A percentile compares a stretch with the other conserved stretches of the same genome.
phyloP scores from a whole-genome alignment of 2,329 filamentous ascomycete genomes.

The Davidsoniella eucalypti region DNA sequence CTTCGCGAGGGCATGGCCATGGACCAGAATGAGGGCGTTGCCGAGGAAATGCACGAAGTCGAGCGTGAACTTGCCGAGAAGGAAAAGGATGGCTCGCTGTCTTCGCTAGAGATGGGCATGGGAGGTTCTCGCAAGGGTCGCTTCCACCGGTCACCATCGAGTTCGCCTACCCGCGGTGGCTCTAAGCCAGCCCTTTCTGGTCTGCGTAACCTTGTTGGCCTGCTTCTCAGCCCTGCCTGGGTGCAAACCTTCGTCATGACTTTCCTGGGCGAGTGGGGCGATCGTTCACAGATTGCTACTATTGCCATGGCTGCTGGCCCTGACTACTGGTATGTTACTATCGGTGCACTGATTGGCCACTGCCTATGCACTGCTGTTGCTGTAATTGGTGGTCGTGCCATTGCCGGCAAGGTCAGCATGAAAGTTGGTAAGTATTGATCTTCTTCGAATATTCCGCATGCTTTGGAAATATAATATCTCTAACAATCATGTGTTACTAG shows the following conservation, averaged over 20 bases:
- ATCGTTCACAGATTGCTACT: constrained; percentile 92
- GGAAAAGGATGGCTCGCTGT: constrained; percentile 59
- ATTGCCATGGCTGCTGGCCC: constrained; percentile 97
- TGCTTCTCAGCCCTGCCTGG: constrained; percentile 89
- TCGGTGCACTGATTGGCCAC: constrained; percentile 75
- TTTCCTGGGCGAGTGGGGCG: constrained; percentile 95
- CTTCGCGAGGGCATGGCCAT: constrained; percentile 77
- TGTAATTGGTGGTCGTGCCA: constrained; percentile 78
- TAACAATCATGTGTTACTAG: constrained; percentile 28
- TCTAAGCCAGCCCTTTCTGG: constrained; percentile 37
- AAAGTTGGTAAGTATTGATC: constrained; percentile 62
- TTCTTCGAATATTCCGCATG: constrained; percentile 16
- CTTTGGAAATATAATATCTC: not conserved
- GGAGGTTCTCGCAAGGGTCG: constrained; percentile 57
- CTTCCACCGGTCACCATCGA: constrained; percentile 56
- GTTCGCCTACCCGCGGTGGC: constrained; percentile 34
- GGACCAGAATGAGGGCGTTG: constrained; percentile 75
- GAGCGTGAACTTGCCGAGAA: constrained; percentile 89
- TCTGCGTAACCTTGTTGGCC: constrained; percentile 68
- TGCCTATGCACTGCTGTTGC: constrained; percentile 79
- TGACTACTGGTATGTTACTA: constrained; percentile 97
- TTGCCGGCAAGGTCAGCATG: constrained; percentile 87
- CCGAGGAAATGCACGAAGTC: constrained; percentile 96
- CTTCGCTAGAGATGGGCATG: constrained; percentile 59
- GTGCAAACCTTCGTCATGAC: constrained; percentile 99